Conservation (phyloP, 176 grass and related monocot genomes). For the Carex scoparia region DNA sequence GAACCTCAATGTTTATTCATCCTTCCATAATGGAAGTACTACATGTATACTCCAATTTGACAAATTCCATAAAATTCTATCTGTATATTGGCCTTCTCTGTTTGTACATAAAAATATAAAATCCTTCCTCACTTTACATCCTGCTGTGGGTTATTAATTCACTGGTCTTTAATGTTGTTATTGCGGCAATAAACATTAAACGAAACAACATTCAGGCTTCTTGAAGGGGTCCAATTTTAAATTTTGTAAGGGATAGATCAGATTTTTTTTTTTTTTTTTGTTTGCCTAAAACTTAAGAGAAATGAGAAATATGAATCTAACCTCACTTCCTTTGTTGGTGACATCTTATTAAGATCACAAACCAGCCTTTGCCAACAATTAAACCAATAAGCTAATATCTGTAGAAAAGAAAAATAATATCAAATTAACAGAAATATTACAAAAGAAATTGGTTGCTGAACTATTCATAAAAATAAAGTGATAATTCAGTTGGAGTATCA, state of each 20-base stretch:
- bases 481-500: neutral
- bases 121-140: neutral
- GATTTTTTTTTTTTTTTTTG: neutral
- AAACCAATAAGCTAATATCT: conserved; percentile 5
- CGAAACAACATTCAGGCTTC: neutral
- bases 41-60: neutral
- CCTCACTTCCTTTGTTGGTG: conserved; percentile 95
- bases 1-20: neutral
- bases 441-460: neutral
- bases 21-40: neutral
- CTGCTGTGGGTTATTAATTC: neutral
- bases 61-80: neutral
- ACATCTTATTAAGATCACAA: conserved; percentile 53
- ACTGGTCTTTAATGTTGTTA: neutral
- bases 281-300: neutral
- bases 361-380: conserved; percentile 1
- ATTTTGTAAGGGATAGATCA: neutral
- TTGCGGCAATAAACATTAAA: neutral
- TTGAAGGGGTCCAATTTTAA: neutral
- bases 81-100: neutral
- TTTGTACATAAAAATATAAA: neutral
- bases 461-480: neutral
- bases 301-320: conserved; percentile 28
- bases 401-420: neutral
- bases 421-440: neutral